Percentiles rank a stretch among this genome's conserved stretches.
Conservation (phyloP, 1,139 yeast genomes). For the Diutina pseudorugosa region DNA sequence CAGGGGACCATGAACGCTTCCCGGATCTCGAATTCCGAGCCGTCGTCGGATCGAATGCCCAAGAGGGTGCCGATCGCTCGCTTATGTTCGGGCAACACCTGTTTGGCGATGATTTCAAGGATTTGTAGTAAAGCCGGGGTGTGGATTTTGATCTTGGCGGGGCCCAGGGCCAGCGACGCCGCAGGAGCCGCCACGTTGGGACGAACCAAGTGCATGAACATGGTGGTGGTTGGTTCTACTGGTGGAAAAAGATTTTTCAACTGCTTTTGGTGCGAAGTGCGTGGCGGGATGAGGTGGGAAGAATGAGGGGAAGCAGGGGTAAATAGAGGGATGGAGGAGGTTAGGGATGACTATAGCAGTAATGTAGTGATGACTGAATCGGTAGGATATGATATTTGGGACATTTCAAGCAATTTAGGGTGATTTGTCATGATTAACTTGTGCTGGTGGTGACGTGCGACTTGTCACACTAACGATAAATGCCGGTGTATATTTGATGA, state of each 20-base stretch:
- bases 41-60: conserved; percentile 79
- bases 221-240: background rate
- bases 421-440: too few species aligned
- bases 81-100: conserved; percentile 29
- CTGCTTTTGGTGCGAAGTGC: background rate
- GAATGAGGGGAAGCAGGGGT: too few species aligned
- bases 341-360: too few species aligned
- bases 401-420: too few species aligned
- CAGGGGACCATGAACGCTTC: conserved; percentile 81
- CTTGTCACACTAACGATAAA: too few species aligned
- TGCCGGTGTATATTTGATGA: too few species aligned
- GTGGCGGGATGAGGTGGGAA: background rate
- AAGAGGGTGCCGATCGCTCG: conserved; percentile 76
- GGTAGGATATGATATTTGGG: too few species aligned
- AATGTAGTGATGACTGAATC: too few species aligned
- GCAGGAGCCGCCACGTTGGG: conserved; percentile 48
- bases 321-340: too few species aligned
- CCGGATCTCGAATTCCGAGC: conserved; percentile 61
- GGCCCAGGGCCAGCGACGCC: conserved; percentile 33
- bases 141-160: conserved; percentile 44
- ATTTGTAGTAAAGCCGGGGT: conserved; percentile 69
- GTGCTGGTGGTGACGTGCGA: too few species aligned
- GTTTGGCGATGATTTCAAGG: conserved; percentile 35
- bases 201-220: conserved; percentile 42
- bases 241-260: conserved; percentile 10